phyloP scores from a whole-genome alignment of 2,329 filamentous ascomycete genomes.

The Calonectria ilicicola region DNA sequence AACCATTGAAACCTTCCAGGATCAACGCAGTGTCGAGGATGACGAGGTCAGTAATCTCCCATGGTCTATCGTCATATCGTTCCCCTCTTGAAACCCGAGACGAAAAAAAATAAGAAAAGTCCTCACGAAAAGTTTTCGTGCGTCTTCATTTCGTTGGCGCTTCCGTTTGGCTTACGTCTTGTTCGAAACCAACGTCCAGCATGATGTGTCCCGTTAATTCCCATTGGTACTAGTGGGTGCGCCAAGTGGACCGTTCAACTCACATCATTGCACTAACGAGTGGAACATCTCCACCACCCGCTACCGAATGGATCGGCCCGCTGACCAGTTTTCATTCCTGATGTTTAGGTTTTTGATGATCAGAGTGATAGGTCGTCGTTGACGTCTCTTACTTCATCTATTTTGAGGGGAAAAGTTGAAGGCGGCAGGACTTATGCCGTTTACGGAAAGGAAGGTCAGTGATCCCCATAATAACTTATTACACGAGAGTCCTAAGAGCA shows the following conservation, averaged over 20 bases:
- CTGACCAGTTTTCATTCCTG: constrained; percentile 12
- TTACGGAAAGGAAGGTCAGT: constrained; percentile 49
- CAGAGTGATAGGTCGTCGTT: constrained; percentile 34
- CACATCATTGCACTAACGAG: background rate
- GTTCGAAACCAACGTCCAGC: background rate
- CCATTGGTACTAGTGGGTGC: background rate
- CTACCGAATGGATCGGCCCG: background rate
- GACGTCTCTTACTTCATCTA: constrained; percentile 43
- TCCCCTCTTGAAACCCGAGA: background rate
- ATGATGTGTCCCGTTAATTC: background rate
- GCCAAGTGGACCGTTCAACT: background rate
- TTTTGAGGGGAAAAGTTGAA: constrained; percentile 41
- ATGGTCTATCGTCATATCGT: background rate
- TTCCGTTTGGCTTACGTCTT: background rate
- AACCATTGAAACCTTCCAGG: constrained; percentile 15
- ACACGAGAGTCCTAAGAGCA: background rate
- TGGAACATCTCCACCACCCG: constrained; percentile 6
- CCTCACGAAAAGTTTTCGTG: background rate
- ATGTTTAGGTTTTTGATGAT: constrained; percentile 27
- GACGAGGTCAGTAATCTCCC: constrained; percentile 34
- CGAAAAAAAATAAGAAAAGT: no score
- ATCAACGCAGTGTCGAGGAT: constrained; percentile 24
- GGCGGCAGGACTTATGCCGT: constrained; percentile 50
- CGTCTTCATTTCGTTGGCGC: background rate
- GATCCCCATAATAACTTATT: background rate